A percentile compares a stretch with the other conserved stretches of the same genome.
phyloP scores from a whole-genome alignment of 345 rosid genomes.

The Citrus australasica region DNA sequence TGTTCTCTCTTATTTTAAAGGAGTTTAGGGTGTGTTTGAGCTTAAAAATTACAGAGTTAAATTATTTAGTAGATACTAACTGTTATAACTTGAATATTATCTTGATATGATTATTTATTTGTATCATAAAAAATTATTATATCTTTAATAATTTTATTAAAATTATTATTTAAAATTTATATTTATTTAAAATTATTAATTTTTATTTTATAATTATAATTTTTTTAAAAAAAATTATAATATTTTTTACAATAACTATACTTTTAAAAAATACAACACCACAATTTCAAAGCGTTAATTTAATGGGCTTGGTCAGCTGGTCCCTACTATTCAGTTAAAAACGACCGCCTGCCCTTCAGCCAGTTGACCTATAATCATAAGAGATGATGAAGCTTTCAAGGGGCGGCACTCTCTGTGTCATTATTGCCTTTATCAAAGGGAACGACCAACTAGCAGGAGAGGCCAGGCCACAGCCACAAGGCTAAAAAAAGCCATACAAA shows the following conservation, averaged over 20 bases:
- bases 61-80: rapidly evolving
- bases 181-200: too few relatives aligned
- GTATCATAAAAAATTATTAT: too few relatives aligned
- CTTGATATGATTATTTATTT: too few relatives aligned
- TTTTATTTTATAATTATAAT: too few relatives aligned
- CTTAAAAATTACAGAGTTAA: rapidly evolving
- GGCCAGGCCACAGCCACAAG: neutral
- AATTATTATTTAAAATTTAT: too few relatives aligned
- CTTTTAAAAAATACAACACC: too few relatives aligned
- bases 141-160: rapidly evolving
- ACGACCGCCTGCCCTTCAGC: constrained; percentile 1
- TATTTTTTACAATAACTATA: too few relatives aligned
- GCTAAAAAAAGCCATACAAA: neutral
- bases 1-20: neutral
- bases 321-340: constrained; percentile 16
- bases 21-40: neutral
- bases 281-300: too few relatives aligned
- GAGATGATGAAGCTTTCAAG: neutral
- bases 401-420: constrained; percentile 24
- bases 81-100: rapidly evolving
- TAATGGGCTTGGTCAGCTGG: neutral
- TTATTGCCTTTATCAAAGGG: constrained; percentile 14
- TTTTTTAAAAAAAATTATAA: too few relatives aligned
- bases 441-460: neutral
- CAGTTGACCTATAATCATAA: constrained; percentile 1